A percentile compares a stretch with the other conserved stretches of the same genome.
phyloP scores from a whole-genome alignment of 345 rosid species.

The Arabidopsis thaliana region DNA sequence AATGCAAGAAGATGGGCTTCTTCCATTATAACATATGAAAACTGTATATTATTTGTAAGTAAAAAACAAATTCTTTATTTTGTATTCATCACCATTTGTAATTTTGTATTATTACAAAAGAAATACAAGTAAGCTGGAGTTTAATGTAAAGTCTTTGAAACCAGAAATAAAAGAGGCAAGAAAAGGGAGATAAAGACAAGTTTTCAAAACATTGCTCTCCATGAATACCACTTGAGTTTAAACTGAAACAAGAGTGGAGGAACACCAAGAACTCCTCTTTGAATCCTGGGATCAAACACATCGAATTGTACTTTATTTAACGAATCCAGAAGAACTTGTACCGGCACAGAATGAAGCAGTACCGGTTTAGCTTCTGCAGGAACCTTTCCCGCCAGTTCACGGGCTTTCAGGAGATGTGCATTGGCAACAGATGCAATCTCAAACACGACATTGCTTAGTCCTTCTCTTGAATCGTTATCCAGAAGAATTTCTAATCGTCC shows the following conservation, averaged over 20 bases:
- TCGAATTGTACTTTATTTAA: conserved; percentile 71
- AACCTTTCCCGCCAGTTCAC: conserved; percentile 64
- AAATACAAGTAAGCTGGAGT: conserved; percentile 12
- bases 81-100: conserved; percentile 34
- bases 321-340: conserved; percentile 71
- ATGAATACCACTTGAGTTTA: conserved; percentile 83
- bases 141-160: conserved; percentile 25
- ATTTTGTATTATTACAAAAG: conserved; percentile 35
- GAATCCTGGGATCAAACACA: conserved; percentile 80
- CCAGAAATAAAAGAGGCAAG: neutral
- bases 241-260: conserved; percentile 81
- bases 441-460: conserved; percentile 66
- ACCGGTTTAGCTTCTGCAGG: conserved; percentile 76
- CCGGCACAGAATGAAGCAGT: conserved; percentile 79
- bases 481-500: conserved; percentile 61
- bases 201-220: conserved; percentile 63
- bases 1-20: conserved; percentile 43
- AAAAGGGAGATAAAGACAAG: neutral
- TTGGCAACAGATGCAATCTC: conserved; percentile 93
- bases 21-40: conserved; percentile 7
- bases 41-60: neutral
- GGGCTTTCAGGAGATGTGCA: conserved; percentile 80
- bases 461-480: conserved; percentile 67
- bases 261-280: conserved; percentile 74
- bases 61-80: conserved; percentile 3